phyloP scores from a whole-genome alignment of 202 grass and related monocot species.

The Eragrostis tef region DNA sequence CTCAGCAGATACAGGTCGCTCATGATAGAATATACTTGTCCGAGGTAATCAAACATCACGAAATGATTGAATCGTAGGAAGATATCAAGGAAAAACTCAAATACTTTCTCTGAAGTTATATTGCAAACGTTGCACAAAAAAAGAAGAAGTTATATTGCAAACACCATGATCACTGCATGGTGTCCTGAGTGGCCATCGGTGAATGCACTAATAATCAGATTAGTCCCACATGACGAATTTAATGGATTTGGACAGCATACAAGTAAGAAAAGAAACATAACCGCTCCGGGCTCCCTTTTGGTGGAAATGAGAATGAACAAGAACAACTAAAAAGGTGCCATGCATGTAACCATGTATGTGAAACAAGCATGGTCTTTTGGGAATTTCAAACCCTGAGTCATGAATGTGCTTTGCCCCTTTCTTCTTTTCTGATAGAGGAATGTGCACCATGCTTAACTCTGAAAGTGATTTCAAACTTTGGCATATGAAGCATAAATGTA shows the following conservation, averaged over 20 bases:
- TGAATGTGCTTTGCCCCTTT: not conserved
- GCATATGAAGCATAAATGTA: slow-evolving; percentile 7
- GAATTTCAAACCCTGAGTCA: not conserved
- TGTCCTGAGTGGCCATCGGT: not conserved
- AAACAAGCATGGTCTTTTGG: not conserved
- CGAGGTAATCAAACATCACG: not conserved
- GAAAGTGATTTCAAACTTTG: not conserved
- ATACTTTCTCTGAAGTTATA: not conserved
- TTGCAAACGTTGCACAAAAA: too few relatives aligned
- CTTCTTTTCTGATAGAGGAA: not conserved
- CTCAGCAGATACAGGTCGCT: not conserved
- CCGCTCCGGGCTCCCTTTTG: not conserved
- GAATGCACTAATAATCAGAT: not conserved
- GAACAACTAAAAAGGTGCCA: not conserved
- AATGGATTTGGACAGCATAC: not conserved
- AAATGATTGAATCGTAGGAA: not conserved
- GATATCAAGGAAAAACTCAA: not conserved
- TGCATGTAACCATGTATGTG: not conserved
- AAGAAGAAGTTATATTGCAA: not conserved
- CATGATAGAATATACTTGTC: not conserved
- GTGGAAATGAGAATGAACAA: not conserved
- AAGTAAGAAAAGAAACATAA: not conserved
- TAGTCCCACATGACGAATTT: not conserved
- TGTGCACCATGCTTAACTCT: not conserved
- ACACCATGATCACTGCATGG: not conserved